phyloP scores from a whole-genome alignment of 495 filamentous ascomycete genomes.

The Talaromyces adpressus region DNA sequence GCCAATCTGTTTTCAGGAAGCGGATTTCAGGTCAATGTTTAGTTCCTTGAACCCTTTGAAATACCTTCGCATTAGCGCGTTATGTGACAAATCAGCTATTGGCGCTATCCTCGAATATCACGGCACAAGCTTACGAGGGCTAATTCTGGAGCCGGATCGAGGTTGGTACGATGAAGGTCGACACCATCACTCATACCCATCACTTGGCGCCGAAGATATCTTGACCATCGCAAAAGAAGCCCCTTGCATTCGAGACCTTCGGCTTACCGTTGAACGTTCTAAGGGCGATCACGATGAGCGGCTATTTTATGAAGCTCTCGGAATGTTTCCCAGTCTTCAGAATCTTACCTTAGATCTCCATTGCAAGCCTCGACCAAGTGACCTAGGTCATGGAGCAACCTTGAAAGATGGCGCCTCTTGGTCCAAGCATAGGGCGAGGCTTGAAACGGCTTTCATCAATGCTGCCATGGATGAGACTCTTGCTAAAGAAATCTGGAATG shows the following conservation, averaged over 20 bases:
- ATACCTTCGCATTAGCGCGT: too few relatives aligned
- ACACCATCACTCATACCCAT: too few relatives aligned
- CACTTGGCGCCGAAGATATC: neutral
- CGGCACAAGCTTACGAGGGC: too few relatives aligned
- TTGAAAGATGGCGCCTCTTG: too few relatives aligned
- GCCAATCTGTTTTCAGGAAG: too few relatives aligned
- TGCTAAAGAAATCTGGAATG: neutral
- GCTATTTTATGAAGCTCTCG: neutral
- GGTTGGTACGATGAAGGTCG: too few relatives aligned
- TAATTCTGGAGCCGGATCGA: too few relatives aligned
- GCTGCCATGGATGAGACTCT: neutral
- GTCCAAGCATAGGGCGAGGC: too few relatives aligned
- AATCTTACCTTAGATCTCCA: neutral
- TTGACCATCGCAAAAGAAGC: neutral
- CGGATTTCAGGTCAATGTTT: too few relatives aligned
- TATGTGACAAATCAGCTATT: too few relatives aligned
- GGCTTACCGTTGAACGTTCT: neutral
- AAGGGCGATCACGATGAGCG: neutral
- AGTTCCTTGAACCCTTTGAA: too few relatives aligned
- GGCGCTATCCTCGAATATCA: too few relatives aligned
- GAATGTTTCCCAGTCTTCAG: neutral
- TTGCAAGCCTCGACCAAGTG: neutral
- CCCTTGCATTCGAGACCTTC: neutral
- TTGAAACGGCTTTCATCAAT: neutral
- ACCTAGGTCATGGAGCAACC: neutral